Conservation (phyloP, 331 rosid species). For the Pyrus hybrid region DNA sequence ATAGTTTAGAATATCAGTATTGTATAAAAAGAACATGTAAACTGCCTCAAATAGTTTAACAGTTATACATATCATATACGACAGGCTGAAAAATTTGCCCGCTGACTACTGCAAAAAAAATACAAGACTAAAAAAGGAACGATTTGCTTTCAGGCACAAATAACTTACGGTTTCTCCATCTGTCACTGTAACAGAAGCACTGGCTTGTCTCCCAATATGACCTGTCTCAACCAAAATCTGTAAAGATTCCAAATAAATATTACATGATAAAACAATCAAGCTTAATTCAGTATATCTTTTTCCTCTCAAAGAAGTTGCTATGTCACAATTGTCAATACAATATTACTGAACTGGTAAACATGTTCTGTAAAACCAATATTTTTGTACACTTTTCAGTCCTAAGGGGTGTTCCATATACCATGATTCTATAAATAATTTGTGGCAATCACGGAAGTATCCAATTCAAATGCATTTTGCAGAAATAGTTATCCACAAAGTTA, state of each 20-base stretch:
- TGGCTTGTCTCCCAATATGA: conserved; percentile 93
- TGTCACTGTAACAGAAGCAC: conserved; percentile 84
- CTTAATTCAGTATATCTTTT: not conserved
- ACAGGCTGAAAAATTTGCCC: not conserved
- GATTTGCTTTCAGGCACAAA: not conserved
- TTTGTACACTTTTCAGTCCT: not conserved
- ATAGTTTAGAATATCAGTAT: not conserved
- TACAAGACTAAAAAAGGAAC: not conserved
- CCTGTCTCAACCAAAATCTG: conserved; percentile 98
- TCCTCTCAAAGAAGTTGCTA: not conserved
- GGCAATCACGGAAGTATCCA: not conserved
- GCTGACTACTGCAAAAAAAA: not conserved
- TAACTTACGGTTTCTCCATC: conserved; percentile 93
- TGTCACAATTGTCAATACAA: not conserved
- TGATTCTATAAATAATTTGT: not conserved
- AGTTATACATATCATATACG: not conserved
- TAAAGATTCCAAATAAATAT: conserved; percentile 16
- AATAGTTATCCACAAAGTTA: not conserved
- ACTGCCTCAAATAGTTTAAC: not conserved
- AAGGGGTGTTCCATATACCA: not conserved
- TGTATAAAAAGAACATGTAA: not conserved
- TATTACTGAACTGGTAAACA: not conserved
- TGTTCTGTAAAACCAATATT: not conserved
- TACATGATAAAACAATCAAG: conserved; percentile 1
- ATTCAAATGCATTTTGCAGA: not conserved